Evolutionary conservation across 371 early-diverging fungal species (phyloP), one percentile per base, ranked within the genome.

Genomic region (Mortierella polycephala): DNA sequence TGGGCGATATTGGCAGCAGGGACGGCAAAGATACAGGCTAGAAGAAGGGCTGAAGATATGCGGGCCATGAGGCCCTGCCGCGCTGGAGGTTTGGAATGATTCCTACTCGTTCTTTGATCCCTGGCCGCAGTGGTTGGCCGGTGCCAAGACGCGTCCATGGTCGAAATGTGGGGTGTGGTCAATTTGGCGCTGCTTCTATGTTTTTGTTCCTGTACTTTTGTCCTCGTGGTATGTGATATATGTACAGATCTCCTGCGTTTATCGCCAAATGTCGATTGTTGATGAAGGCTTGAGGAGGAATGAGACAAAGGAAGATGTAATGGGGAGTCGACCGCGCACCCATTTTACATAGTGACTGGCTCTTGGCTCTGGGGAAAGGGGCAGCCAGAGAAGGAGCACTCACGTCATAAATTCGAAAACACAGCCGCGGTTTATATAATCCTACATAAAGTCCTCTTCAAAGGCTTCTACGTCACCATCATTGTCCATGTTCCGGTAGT

Each of bases 381-480:
- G 16, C 46, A 46, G 5, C 46, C 16, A 16, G 13, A 46, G 30
- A 30, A 4, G 30, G 30, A 4, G 30, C 30, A 30, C 30, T 30
- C 30, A 30, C 30, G 30, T 30, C 30, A 42, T 47, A 30, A 30
- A 30, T 30, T 30, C 30, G 30, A 1, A 1, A 30, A 30, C 30
- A 30, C 30, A 30, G 30, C 30, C 30, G 30, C 30, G 4, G 30
- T 30, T 30, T 30, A 30, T 30, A 30, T 2, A 4, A 2, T 45
- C 1, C 49, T 85, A 93, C 93, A 93, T 93, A 63, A 93, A 93
- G 73, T 91, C 92, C 10, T 93, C 92, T 56, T 93, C 93, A 42
- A 88, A 84, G 18, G 87, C 91, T 59, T 88, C 83, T 21, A 85
- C 79, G 60, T 87, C 86, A 16, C 86, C 87, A 2, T 86, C 87